Evolutionary conservation across 2,329 filamentous ascomycete species (phyloP), one percentile per base, ranked within the genome.

Genomic region (Torrubiella hemipterigena): DNA sequence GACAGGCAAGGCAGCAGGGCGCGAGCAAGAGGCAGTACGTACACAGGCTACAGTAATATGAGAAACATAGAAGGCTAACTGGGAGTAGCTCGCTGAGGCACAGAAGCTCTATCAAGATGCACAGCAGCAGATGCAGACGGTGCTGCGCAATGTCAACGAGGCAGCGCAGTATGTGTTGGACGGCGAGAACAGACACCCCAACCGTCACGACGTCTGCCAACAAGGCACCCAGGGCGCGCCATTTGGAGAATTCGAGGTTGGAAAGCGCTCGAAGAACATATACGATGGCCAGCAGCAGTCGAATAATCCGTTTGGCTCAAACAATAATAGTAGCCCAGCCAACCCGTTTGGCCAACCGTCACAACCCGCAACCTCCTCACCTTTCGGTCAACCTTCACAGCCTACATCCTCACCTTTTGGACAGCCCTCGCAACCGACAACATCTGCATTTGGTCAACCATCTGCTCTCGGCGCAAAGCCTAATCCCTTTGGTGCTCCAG

Each of bases 151-250:
- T 44, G 52, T 82, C 8, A 67, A 79, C 37, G 81, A 77, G 3
- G 86, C 87, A 2, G 65, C 81, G 27, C 67, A 75, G 33, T 91
- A 78, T 47, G 59, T 91, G 11, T 47, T 77, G 8, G 67, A 73
- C 5, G 73, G 69, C 15, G 72, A 69, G 32, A 74, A 81, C 32
- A 70, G 74, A 24, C 82, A 85, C 44, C 83, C 83, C 2, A 93
- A 91, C 47, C 69, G 84, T 24, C 59, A 69, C 31, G 81, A 87
- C 41, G 63, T 77, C 14, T 71, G 69, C 51, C 58, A 64, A 33
- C 56, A 63, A 40, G 56, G 55, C 28, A 60, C 48, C 1, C 53
- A 59, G n/a, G 53, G 57, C n/a, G 55, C 54, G 7, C 57, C 59
- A 0, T 61, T 56, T 34, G 61, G 63, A 27, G 50, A 57, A 29